Evolutionary conservation across 2,329 filamentous ascomycete species (phyloP).

Genomic region (Cordyceps pruinosa): DNA sequence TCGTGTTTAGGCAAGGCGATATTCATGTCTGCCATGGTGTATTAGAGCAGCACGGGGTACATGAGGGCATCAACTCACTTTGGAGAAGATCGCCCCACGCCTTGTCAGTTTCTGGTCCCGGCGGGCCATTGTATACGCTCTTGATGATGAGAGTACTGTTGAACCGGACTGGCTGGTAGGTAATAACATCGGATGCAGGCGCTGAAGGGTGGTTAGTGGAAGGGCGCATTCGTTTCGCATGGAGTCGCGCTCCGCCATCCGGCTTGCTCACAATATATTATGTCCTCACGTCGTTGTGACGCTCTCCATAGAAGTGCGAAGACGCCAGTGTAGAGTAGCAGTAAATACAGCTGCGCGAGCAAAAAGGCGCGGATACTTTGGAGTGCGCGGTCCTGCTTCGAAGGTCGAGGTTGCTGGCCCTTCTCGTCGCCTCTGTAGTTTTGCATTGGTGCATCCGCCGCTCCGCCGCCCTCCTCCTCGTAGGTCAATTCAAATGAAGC

Average conservation of each 20-base stretch:
- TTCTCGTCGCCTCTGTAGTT: neutral
- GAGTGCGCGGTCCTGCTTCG: neutral
- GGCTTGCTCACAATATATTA: neutral
- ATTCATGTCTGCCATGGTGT: neutral
- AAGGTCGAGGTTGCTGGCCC: neutral
- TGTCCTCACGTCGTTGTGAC: neutral
- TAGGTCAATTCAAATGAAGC: neutral
- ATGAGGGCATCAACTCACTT: neutral
- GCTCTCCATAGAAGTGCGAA: neutral
- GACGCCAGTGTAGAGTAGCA: neutral
- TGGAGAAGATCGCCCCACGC: neutral
- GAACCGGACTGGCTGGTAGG: neutral
- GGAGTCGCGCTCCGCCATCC: too few species aligned
- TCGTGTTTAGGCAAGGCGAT: neutral
- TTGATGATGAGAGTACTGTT: neutral
- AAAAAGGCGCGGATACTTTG: neutral
- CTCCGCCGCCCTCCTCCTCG: neutral
- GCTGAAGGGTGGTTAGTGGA: neutral
- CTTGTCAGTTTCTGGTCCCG: neutral
- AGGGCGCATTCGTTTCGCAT: too few species aligned
- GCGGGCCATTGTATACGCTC: neutral
- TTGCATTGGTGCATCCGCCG: neutral
- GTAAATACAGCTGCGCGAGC: neutral
- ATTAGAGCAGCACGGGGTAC: neutral
- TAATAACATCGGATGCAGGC: neutral